Conservation (phyloP, 2,329 filamentous ascomycete species). For the Diaporthe vaccinii region DNA sequence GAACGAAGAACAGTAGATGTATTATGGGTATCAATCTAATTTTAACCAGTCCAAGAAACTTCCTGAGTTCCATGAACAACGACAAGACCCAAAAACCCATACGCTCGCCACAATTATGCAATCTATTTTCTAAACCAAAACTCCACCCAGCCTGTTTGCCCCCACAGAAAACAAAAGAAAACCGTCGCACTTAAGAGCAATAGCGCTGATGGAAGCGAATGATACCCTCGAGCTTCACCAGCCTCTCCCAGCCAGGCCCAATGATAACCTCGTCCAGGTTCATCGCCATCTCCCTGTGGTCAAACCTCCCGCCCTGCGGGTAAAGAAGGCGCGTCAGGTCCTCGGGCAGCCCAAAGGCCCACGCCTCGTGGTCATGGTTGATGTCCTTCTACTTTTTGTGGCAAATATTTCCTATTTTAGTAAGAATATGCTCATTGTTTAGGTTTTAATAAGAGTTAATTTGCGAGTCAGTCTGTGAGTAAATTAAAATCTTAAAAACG, state of each 20-base stretch:
- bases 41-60: neutral
- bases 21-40: neutral
- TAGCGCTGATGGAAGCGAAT: neutral
- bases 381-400: too few relatives aligned
- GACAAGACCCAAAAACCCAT: neutral
- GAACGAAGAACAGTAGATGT: neutral
- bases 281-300: neutral
- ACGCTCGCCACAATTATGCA: neutral
- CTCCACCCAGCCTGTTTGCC: neutral
- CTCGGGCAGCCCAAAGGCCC: neutral
- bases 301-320: neutral
- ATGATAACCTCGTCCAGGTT: constrained; percentile 15
- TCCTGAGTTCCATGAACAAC: neutral
- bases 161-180: neutral
- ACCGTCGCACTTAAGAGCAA: neutral
- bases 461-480: too few relatives aligned
- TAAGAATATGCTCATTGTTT: too few relatives aligned
- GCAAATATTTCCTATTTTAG: too few relatives aligned
- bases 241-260: neutral
- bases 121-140: neutral
- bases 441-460: too few relatives aligned
- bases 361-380: neutral
- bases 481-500: too few relatives aligned
- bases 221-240: neutral
- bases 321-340: neutral